phyloP scores from a whole-genome alignment of 2,329 filamentous ascomycete species.

The Penicillium italicum region DNA sequence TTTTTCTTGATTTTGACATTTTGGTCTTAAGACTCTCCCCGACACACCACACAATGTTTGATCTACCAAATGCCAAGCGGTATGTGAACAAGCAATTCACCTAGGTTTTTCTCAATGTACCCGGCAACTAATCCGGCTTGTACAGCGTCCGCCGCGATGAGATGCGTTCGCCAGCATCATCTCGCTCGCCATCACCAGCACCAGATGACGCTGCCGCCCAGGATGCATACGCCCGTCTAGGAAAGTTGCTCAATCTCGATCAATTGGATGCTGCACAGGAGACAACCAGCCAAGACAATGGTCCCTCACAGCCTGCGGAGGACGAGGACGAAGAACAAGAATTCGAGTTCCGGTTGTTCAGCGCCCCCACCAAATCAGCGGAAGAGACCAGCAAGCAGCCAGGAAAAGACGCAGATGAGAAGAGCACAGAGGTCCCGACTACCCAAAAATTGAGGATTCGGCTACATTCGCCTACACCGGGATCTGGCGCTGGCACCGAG shows the following conservation, averaged over 20 bases:
- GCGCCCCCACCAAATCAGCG: conserved; percentile 25
- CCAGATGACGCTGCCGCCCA: conserved; percentile 24
- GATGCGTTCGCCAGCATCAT: conserved; percentile 30
- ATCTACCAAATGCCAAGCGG: conserved; percentile 38
- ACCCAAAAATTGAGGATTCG: conserved; percentile 41
- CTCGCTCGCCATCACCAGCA: conserved; percentile 32
- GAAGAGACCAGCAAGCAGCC: not conserved
- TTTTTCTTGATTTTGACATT: conserved; percentile 7
- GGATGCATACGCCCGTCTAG: conserved; percentile 33
- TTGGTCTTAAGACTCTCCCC: not conserved
- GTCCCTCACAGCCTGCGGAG: conserved; percentile 1
- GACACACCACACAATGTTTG: conserved; percentile 31
- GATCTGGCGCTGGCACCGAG: conserved; percentile 24
- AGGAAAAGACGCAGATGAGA: not conserved
- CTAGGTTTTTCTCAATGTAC: not conserved
- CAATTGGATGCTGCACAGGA: conserved; percentile 14
- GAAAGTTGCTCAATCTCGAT: conserved; percentile 35
- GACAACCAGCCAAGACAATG: not conserved
- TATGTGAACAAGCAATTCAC: conserved; percentile 12
- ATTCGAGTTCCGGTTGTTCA: conserved; percentile 45
- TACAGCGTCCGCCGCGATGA: conserved; percentile 38
- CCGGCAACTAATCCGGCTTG: not conserved
- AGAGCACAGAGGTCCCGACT: conserved; percentile 3
- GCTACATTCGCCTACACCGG: conserved; percentile 40
- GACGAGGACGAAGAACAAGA: conserved; percentile 40